Conservation (phyloP, 2,329 filamentous ascomycete genomes). For the Penicillium sclerotiorum region DNA sequence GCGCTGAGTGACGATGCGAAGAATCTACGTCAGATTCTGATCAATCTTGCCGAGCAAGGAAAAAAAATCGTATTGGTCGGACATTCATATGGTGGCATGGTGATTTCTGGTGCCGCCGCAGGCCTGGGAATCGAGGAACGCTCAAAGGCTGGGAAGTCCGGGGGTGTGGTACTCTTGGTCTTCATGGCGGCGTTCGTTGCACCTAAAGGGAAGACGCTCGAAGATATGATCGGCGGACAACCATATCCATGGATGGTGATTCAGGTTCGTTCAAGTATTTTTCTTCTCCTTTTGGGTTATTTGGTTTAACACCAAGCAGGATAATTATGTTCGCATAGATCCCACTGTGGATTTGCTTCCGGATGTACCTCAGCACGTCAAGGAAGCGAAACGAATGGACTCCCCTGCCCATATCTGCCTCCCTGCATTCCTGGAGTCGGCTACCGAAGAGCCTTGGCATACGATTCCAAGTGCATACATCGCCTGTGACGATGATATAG, state of each 20-base stretch:
- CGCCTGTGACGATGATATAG: background rate
- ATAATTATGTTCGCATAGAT: background rate
- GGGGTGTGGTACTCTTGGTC: background rate
- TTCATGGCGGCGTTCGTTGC: background rate
- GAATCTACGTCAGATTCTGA: no score
- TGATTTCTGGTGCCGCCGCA: background rate
- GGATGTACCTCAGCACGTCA: no score
- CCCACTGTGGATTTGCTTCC: background rate
- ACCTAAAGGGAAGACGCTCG: background rate
- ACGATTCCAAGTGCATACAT: background rate
- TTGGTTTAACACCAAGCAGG: background rate
- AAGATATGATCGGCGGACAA: background rate
- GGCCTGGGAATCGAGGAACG: background rate
- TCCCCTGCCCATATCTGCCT: background rate
- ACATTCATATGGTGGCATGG: background rate
- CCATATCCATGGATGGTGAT: background rate
- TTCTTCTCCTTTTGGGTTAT: background rate
- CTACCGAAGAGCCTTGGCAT: background rate
- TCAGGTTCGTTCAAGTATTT: background rate
- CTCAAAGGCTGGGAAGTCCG: background rate
- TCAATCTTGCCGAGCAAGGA: no score
- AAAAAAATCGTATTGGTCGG: background rate
- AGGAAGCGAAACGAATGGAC: background rate
- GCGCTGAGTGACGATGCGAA: no score
- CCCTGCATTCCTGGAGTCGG: background rate